phyloP scores from a whole-genome alignment of 1,139 yeast species.

The Hemisphaericaspora xylanilytica region DNA sequence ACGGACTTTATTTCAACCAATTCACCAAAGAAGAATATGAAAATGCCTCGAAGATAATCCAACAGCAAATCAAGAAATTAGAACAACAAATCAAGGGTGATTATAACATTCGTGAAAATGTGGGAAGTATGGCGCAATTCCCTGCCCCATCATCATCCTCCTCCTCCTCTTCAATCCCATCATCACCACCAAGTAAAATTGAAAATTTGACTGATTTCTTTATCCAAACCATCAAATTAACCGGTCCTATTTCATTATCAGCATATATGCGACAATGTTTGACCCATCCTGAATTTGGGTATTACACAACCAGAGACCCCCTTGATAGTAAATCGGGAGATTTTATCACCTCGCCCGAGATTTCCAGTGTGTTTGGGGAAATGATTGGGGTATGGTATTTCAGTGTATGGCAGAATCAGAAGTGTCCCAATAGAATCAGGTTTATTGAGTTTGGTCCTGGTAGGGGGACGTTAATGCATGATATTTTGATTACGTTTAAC shows the following conservation, averaged over 20 bases:
- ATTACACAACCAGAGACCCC: constrained; percentile 77
- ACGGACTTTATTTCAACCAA: constrained; percentile 23
- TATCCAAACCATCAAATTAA: constrained; percentile 56
- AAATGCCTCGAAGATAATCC: constrained; percentile 35
- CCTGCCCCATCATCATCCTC: constrained; percentile 20
- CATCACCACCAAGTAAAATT: constrained; percentile 18
- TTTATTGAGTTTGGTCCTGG: constrained; percentile 92
- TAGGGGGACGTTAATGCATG: constrained; percentile 74
- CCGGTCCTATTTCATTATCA: constrained; percentile 75
- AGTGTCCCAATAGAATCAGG: constrained; percentile 47
- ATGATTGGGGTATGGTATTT: constrained; percentile 75
- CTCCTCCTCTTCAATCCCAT: constrained; percentile 2
- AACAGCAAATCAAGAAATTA: constrained; percentile 32
- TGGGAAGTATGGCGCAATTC: constrained; percentile 37
- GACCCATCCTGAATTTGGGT: constrained; percentile 75
- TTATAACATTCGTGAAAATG: constrained; percentile 33
- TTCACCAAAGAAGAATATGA: constrained; percentile 44
- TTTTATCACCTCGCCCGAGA: constrained; percentile 84
- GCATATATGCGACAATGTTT: constrained; percentile 81
- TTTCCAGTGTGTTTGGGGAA: constrained; percentile 86
- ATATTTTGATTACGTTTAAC: constrained; percentile 50
- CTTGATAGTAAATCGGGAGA: constrained; percentile 64
- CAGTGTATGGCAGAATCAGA: constrained; percentile 60
- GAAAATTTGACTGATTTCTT: constrained; percentile 41
- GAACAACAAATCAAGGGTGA: constrained; percentile 43